phyloP scores from a whole-genome alignment of 129 eudicot genomes.

The Flaveria robusta region DNA sequence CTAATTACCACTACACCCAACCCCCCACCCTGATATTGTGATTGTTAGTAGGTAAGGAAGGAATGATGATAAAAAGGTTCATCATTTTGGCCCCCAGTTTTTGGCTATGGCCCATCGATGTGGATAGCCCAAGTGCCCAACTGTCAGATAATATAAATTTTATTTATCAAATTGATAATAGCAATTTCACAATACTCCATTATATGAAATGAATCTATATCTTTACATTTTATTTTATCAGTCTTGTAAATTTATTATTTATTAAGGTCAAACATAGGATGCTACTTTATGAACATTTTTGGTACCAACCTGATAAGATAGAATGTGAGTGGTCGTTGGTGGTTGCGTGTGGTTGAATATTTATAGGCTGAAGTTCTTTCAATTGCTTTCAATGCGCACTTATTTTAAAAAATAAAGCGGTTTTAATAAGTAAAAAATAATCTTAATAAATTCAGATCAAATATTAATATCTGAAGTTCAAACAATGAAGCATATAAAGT shows the following conservation, averaged over 20 bases:
- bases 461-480: background rate
- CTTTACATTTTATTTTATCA: background rate
- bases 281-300: constrained; percentile 13
- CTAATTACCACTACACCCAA: no score
- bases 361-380: constrained; percentile 23
- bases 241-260: no score
- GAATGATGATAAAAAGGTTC: constrained; percentile 13
- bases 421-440: background rate
- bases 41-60: constrained; percentile 9
- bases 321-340: constrained; percentile 25
- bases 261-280: constrained; percentile 19
- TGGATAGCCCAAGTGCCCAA: constrained; percentile 1
- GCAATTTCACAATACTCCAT: background rate
- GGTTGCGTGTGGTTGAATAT: constrained; percentile 14
- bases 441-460: background rate
- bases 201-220: background rate
- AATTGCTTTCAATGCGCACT: constrained; percentile 6
- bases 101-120: constrained; percentile 15
- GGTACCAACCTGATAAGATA: constrained; percentile 29
- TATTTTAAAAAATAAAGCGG: background rate
- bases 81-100: constrained; percentile 28
- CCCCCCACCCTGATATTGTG: constrained; percentile 24
- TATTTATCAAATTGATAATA: background rate
- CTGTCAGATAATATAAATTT: background rate
- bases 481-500: background rate